phyloP scores from a whole-genome alignment of 495 filamentous ascomycete genomes.

The Trichoderma asperelloides region DNA sequence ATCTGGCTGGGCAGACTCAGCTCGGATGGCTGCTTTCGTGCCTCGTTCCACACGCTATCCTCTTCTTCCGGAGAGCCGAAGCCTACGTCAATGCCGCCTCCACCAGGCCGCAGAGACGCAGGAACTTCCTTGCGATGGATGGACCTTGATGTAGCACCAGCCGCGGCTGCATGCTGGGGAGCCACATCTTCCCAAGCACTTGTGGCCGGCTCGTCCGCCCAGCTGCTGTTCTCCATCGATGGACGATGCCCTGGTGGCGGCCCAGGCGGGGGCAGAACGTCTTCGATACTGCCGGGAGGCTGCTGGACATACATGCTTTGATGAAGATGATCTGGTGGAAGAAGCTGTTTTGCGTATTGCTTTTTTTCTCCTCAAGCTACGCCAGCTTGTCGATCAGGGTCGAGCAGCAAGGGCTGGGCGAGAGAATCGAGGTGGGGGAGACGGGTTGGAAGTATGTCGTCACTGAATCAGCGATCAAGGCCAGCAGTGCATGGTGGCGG shows the following conservation, averaged over 20 bases:
- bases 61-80: slow-evolving; percentile 17
- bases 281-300: not conserved
- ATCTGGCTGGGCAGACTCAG: slow-evolving; percentile 12
- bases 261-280: not conserved
- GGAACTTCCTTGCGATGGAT: slow-evolving; percentile 15
- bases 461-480: not conserved
- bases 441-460: not conserved
- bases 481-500: not conserved
- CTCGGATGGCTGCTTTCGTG: not conserved
- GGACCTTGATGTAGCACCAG: not conserved
- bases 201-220: not conserved
- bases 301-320: not conserved
- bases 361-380: not conserved
- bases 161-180: not conserved
- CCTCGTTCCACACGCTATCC: slow-evolving; percentile 20
- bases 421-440: not conserved
- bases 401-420: not conserved
- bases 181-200: slow-evolving; percentile 1
- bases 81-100: slow-evolving; percentile 8
- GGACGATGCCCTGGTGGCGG: not conserved
- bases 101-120: slow-evolving; percentile 17
- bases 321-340: not conserved
- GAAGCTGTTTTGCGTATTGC: not conserved
- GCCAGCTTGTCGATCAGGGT: not conserved
- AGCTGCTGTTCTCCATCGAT: not conserved